A percentile compares a stretch with the other conserved stretches of the same genome.
phyloP scores from a whole-genome alignment of 208 protist genomes.

The Wallacemonas sp. region DNA sequence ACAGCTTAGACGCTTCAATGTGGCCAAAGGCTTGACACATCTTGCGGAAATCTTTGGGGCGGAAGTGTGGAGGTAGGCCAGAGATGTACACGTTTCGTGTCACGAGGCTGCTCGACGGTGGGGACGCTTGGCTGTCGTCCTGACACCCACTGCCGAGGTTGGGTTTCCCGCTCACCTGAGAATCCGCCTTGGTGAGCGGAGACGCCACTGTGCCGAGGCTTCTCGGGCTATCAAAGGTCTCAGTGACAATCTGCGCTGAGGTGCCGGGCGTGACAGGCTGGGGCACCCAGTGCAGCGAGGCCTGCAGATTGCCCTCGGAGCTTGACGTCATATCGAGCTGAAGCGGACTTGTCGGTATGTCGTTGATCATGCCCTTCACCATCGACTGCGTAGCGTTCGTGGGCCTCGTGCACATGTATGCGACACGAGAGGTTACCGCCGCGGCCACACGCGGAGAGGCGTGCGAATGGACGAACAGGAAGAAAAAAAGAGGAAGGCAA shows the following conservation, averaged over 20 bases:
- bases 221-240: background rate
- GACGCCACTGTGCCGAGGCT: background rate
- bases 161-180: background rate
- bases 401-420: too few relatives aligned
- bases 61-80: slow-evolving; percentile 47
- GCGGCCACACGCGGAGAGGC: too few relatives aligned
- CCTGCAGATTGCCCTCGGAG: background rate
- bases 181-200: background rate
- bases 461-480: background rate
- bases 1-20: slow-evolving; percentile 68
- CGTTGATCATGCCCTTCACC: background rate
- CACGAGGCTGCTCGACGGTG: slow-evolving; percentile 3
- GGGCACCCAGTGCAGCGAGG: background rate
- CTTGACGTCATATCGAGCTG: background rate
- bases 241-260: background rate
- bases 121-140: background rate
- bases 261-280: too few relatives aligned
- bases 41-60: slow-evolving; percentile 49
- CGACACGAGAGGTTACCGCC: too few relatives aligned
- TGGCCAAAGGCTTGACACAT: slow-evolving; percentile 61
- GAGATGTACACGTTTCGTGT: slow-evolving; percentile 77
- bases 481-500: background rate
- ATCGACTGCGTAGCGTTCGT: too few relatives aligned
- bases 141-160: background rate
- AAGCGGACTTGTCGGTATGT: background rate